A percentile compares a stretch with the other conserved stretches of the same genome.
phyloP scores from a whole-genome alignment of 805 yeast species.

The Tetrapisispora iriomotensis region DNA sequence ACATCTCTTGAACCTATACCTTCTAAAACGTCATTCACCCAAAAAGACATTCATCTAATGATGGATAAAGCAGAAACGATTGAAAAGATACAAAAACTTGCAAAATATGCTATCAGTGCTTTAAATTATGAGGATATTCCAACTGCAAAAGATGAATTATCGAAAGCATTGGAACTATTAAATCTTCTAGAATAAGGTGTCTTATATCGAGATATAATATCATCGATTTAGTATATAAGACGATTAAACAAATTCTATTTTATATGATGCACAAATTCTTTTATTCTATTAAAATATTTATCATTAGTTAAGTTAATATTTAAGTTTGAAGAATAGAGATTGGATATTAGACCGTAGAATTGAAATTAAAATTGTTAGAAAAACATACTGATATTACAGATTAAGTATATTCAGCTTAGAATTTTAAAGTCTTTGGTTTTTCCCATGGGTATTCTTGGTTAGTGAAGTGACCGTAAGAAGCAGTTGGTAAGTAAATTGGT shows the following conservation, averaged over 20 bases:
- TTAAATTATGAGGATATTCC: constrained; percentile 63
- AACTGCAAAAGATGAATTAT: constrained; percentile 57
- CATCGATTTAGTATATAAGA: too few species aligned
- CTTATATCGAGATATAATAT: neutral
- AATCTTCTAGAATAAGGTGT: constrained; percentile 3
- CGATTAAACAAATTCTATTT: too few species aligned
- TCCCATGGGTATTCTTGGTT: constrained; percentile 99
- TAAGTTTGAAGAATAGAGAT: neutral
- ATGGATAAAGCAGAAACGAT: constrained; percentile 48
- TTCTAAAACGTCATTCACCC: constrained; percentile 5
- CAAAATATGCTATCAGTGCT: constrained; percentile 71
- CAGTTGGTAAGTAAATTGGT: constrained; percentile 98
- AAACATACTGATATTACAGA: neutral
- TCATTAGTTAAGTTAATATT: constrained; percentile 2
- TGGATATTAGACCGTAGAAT: neutral
- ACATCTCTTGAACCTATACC: neutral
- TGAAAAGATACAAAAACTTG: constrained; percentile 52
- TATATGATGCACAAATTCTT: constrained; percentile 2
- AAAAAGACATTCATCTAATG: constrained; percentile 39
- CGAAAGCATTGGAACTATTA: constrained; percentile 40
- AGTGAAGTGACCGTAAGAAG: constrained; percentile 99
- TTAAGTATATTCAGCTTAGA: constrained; percentile 30
- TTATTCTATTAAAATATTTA: constrained; percentile 3
- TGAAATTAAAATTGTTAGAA: neutral
- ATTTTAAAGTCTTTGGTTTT: constrained; percentile 74